Conservation (phyloP, 2,329 filamentous ascomycete genomes). For the Aspergillus neoniger region DNA sequence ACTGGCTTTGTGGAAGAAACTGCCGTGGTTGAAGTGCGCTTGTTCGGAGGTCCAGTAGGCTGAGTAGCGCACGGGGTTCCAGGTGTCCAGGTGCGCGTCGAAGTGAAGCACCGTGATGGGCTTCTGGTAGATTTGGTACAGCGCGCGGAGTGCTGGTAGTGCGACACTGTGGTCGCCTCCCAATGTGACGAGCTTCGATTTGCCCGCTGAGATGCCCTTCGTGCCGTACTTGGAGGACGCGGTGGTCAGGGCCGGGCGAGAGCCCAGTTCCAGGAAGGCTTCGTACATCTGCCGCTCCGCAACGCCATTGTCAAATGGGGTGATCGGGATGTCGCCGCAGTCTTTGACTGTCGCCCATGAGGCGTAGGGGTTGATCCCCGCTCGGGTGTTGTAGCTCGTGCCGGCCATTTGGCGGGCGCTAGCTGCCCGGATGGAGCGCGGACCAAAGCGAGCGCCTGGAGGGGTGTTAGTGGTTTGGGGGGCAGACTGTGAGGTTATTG, state of each 20-base stretch:
- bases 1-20: slow-evolving; percentile 87
- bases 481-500: background rate
- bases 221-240: slow-evolving; percentile 28
- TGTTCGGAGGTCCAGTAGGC: slow-evolving; percentile 72
- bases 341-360: slow-evolving; percentile 79
- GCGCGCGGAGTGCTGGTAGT: slow-evolving; percentile 67
- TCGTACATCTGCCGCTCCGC: slow-evolving; percentile 82
- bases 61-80: slow-evolving; percentile 78
- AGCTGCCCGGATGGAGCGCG: slow-evolving; percentile 81
- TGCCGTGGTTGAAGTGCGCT: slow-evolving; percentile 80
- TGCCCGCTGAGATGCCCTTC: slow-evolving; percentile 38
- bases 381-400: slow-evolving; percentile 79
- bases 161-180: slow-evolving; percentile 74
- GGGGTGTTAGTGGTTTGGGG: background rate
- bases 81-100: slow-evolving; percentile 79
- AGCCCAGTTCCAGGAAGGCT: slow-evolving; percentile 70
- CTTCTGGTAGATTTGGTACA: slow-evolving; percentile 62
- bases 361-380: slow-evolving; percentile 78
- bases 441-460: slow-evolving; percentile 74
- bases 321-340: slow-evolving; percentile 87
- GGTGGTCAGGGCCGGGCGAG: slow-evolving; percentile 43
- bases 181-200: slow-evolving; percentile 64
- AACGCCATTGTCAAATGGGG: slow-evolving; percentile 80
- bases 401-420: slow-evolving; percentile 78
- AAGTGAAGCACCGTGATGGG: slow-evolving; percentile 73